Conservation (phyloP, 768 basidiomycete species). For the Atractiella rhizophila region DNA sequence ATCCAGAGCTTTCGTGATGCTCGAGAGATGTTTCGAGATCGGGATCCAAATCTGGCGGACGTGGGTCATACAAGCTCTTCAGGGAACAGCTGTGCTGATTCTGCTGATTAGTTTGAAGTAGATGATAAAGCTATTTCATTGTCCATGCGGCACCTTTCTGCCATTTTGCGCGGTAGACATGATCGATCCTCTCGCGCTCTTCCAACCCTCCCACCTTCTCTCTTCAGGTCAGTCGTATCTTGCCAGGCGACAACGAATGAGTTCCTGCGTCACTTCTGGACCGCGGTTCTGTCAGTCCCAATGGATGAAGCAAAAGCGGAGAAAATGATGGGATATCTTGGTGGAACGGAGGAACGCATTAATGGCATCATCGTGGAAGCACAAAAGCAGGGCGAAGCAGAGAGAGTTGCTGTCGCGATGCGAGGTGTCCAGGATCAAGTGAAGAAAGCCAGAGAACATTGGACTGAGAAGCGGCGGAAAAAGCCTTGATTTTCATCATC, state of each 20-base stretch:
- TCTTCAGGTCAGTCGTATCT: too few relatives aligned
- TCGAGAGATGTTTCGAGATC: too few relatives aligned
- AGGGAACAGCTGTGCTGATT: too few relatives aligned
- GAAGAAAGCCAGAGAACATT: too few relatives aligned
- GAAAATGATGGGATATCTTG: slow-evolving; percentile 67
- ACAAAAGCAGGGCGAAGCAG: slow-evolving; percentile 34
- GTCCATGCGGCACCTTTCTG: background rate
- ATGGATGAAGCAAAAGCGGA: slow-evolving; percentile 34
- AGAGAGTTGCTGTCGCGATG: too few relatives aligned
- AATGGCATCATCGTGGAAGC: slow-evolving; percentile 44
- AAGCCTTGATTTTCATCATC: too few relatives aligned
- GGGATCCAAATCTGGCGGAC: too few relatives aligned
- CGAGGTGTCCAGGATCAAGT: too few relatives aligned
- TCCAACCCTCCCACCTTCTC: background rate
- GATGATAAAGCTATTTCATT: background rate
- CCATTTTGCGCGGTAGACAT: background rate
- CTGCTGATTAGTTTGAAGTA: background rate
- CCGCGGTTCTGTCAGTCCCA: slow-evolving; percentile 29
- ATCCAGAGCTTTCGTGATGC: too few relatives aligned
- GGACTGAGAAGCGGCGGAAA: too few relatives aligned
- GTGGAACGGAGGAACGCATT: slow-evolving; percentile 57
- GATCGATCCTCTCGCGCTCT: background rate
- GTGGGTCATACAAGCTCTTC: too few relatives aligned
- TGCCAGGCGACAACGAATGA: slow-evolving; percentile 86
- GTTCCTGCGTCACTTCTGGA: slow-evolving; percentile 89